Evolutionary conservation across 1,284 basidiomycete genomes (phyloP), one percentile per base, ranked within the genome.

Genomic region (Porodaedalea pini): DNA sequence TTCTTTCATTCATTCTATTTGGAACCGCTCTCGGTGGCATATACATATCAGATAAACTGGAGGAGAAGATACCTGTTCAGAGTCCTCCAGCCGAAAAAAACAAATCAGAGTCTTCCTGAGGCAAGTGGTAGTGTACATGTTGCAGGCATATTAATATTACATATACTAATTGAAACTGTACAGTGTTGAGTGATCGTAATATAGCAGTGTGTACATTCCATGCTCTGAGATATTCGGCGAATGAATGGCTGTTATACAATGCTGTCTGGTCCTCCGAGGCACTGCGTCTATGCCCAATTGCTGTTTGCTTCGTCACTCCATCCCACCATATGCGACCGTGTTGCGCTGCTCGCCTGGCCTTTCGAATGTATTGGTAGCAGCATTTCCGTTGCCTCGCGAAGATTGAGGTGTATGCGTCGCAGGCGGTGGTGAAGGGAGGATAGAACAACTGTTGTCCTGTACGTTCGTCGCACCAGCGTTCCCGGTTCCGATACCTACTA

Each of bases 1-100:
- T 52, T 31, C 44, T 60, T 25, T 60, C 58, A 25, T 60, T 48
- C 41, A 47, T 53, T 6, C 39, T 60, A 27, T 60, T 60, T 49
- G 58, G 58, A 3, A 56, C 58, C 3, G 58, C 58, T 17, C 40
- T 48, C 17, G 54, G 32, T 5, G 58, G 58, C 3, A 29, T 56
- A 7, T 56, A 50, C 48, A 41, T 59, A 21, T 56, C 58, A 8
- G 49, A 59, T 41, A 59, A 37, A 32, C 41, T 59, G 11, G 58
- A 59, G 29, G 58, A 59, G 40, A 55, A 48, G 17, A n/a, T 59
- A 10, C 58, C 58, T 45, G 51, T 32, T 23, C 34, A 19, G 32
- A 43, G 36, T 31, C 13, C 10, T 17, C 13, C 45, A 15, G 25
- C 13, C 6, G 17, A 31, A 4, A 47, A 47, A 27, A 3, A 1